Percentiles rank a stretch among this genome's conserved stretches.
phyloP scores from a whole-genome alignment of 306 rosid species.

The Dalbergia oliveri region DNA sequence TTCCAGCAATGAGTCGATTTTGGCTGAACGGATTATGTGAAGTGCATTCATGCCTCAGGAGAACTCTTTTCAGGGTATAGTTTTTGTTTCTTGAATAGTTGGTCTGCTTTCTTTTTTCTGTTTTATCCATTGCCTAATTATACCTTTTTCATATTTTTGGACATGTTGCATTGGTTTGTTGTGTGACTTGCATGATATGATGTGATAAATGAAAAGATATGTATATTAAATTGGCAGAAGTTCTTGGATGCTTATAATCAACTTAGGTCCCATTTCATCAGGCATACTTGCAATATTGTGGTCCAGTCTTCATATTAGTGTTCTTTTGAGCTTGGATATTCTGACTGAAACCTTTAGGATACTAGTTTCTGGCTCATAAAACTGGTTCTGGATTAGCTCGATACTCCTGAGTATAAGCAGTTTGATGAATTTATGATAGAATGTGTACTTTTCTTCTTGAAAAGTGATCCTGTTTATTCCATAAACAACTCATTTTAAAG shows the following conservation, averaged over 20 bases:
- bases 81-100: constrained; percentile 34
- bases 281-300: constrained; percentile 17
- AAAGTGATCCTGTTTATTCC: constrained; percentile 9
- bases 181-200: constrained; percentile 17
- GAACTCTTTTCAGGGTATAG: constrained; percentile 91
- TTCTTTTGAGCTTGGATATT: constrained; percentile 23
- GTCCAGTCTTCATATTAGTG: constrained; percentile 20
- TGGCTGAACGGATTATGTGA: constrained; percentile 97
- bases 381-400: constrained; percentile 27
- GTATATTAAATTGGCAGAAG: constrained; percentile 1
- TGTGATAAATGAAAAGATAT: constrained; percentile 1
- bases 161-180: constrained; percentile 18
- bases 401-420: background rate
- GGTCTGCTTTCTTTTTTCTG: constrained; percentile 14
- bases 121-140: background rate
- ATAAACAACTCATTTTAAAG: background rate
- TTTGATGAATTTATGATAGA: constrained; percentile 34
- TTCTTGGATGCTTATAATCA: constrained; percentile 22
- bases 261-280: constrained; percentile 25
- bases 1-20: constrained; percentile 84
- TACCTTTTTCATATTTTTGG: background rate
- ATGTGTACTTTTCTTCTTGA: background rate
- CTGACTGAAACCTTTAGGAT: constrained; percentile 29
- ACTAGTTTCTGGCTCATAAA: constrained; percentile 27
- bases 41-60: constrained; percentile 92